phyloP scores from a whole-genome alignment of 108 stramenopile species.

The Cyclotella atomus region DNA sequence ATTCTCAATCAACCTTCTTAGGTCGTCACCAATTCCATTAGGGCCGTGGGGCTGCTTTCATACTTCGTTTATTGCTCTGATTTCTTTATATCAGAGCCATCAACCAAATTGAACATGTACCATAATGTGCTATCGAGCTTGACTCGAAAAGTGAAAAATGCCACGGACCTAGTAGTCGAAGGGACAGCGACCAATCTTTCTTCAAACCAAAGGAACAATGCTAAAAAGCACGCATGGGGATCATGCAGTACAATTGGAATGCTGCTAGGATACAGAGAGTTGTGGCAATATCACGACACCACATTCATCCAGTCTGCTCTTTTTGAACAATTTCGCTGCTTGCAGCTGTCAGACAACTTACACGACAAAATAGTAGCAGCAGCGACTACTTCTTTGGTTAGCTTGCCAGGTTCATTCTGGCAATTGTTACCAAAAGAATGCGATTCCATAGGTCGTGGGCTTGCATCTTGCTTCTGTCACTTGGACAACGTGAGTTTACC shows the following conservation, averaged over 20 bases:
- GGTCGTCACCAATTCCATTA: slow-evolving; percentile 73
- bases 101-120: slow-evolving; percentile 12
- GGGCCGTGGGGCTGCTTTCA: slow-evolving; percentile 61
- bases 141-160: slow-evolving; percentile 40
- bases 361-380: slow-evolving; percentile 46
- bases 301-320: slow-evolving; percentile 22
- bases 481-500: slow-evolving; percentile 32
- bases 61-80: slow-evolving; percentile 47
- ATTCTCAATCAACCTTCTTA: slow-evolving; percentile 6
- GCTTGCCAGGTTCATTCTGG: slow-evolving; percentile 41
- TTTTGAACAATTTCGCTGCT: slow-evolving; percentile 37
- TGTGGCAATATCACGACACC: slow-evolving; percentile 7
- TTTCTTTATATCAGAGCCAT: neutral
- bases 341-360: slow-evolving; percentile 23
- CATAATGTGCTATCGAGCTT: slow-evolving; percentile 32
- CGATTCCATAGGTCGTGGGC: slow-evolving; percentile 33
- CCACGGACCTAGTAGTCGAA: slow-evolving; percentile 45
- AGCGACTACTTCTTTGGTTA: slow-evolving; percentile 27
- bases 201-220: slow-evolving; percentile 73
- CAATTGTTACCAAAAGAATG: slow-evolving; percentile 28
- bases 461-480: slow-evolving; percentile 35
- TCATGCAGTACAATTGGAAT: slow-evolving; percentile 53
- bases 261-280: slow-evolving; percentile 21
- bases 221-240: slow-evolving; percentile 84
- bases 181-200: slow-evolving; percentile 40